Percentiles rank a stretch among this genome's conserved stretches.
Conservation (phyloP, 805 yeast species). For the Nakazawaea wyomingensis region DNA sequence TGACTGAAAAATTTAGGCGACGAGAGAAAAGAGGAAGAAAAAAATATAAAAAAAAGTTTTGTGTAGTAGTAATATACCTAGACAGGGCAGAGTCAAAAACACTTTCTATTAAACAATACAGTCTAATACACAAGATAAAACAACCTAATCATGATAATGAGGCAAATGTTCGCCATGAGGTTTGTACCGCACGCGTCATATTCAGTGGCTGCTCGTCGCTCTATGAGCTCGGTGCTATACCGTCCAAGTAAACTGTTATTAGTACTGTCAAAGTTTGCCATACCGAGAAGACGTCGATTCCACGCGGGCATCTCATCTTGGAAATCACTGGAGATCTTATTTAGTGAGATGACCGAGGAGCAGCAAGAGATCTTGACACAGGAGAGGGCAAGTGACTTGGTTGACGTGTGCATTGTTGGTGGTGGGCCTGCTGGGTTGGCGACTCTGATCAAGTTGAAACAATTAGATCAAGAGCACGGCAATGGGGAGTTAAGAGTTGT, state of each 20-base stretch:
- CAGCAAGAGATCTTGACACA: constrained; percentile 43
- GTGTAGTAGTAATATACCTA: no score
- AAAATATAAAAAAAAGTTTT: not conserved
- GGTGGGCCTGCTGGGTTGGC: constrained; percentile 98
- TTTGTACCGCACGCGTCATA: not conserved
- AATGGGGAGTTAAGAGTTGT: constrained; percentile 74
- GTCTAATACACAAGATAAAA: no score
- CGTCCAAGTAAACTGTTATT: not conserved
- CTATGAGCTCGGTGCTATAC: not conserved
- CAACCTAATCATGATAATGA: not conserved
- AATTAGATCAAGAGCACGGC: constrained; percentile 65
- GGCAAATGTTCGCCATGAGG: not conserved
- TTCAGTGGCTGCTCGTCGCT: not conserved
- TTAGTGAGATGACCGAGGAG: constrained; percentile 32
- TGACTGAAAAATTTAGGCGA: constrained; percentile 2
- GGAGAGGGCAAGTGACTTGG: constrained; percentile 77
- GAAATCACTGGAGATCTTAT: constrained; percentile 20
- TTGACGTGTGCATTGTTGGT: constrained; percentile 94
- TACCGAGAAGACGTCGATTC: not conserved
- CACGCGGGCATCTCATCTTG: not conserved
- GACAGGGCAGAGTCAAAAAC: no score
- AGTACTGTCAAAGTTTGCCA: not conserved
- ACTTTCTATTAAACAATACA: no score
- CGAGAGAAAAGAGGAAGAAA: not conserved
- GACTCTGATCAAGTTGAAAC: constrained; percentile 86